Conservation (phyloP, 2,329 filamentous ascomycete genomes). For the Fusarium irregulare region DNA sequence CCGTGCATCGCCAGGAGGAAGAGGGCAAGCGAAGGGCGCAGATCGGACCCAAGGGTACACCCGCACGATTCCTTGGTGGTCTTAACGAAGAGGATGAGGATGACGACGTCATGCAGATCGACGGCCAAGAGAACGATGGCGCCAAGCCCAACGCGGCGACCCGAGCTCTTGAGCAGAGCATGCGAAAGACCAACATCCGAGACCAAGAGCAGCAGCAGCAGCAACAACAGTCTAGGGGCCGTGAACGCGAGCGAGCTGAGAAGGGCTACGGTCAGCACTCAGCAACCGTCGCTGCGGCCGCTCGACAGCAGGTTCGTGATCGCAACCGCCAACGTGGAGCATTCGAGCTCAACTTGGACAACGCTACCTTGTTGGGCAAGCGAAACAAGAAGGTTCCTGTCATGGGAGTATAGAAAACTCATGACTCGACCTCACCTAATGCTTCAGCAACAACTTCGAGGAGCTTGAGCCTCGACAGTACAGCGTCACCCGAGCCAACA, state of each 20-base stretch:
- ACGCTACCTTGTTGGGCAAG: conserved; percentile 87
- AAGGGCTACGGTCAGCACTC: conserved; percentile 92
- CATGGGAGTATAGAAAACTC: conserved; percentile 52
- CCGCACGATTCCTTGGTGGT: conserved; percentile 65
- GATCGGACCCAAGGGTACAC: conserved; percentile 76
- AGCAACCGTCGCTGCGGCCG: conserved; percentile 83
- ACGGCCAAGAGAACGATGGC: conserved; percentile 62
- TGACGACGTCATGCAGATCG: conserved; percentile 67
- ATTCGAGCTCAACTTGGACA: conserved; percentile 92
- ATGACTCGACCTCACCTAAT: conserved; percentile 12
- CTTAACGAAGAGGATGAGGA: conserved; percentile 76
- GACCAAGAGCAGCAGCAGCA: conserved; percentile 55
- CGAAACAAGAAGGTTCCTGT: conserved; percentile 66
- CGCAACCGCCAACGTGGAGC: conserved; percentile 77
- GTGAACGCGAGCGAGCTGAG: conserved; percentile 55
- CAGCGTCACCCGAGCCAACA: conserved; percentile 20
- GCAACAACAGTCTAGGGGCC: conserved; percentile 46
- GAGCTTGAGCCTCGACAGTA: conserved; percentile 26
- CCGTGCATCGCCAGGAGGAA: conserved; percentile 95
- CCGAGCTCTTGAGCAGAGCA: conserved; percentile 83
- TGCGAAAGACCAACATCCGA: conserved; percentile 83
- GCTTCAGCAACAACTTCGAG: conserved; percentile 9
- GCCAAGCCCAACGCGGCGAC: conserved; percentile 62
- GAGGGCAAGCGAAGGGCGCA: conserved; percentile 93
- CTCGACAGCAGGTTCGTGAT: conserved; percentile 79